Evolutionary conservation across 2,329 filamentous ascomycete species (phyloP).

Genomic region (Exophiala sideris): DNA sequence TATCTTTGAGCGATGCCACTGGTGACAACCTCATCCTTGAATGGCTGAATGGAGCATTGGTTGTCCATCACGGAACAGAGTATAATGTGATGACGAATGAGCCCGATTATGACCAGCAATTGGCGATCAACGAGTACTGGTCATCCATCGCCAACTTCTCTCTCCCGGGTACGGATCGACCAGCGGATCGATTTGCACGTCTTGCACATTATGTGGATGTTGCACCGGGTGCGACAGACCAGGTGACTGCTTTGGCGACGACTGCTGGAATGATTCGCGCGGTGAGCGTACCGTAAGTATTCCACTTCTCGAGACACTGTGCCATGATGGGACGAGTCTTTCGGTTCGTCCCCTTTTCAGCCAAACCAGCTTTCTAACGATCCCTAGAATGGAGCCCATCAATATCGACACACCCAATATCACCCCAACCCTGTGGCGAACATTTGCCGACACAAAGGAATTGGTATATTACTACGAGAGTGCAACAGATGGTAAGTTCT

Average conservation of each 20-base stretch:
- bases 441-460: conserved; percentile 2
- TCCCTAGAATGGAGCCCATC: background rate
- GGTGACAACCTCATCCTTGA: conserved; percentile 9
- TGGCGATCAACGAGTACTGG: conserved; percentile 8
- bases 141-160: background rate
- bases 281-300: background rate
- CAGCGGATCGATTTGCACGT: conserved; percentile 6
- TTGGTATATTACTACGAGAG: conserved; percentile 6
- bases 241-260: background rate
- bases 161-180: conserved; percentile 4
- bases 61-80: background rate
- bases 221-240: background rate
- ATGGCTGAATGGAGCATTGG: conserved; percentile 3
- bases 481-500: background rate
- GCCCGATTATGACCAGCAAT: conserved; percentile 4
- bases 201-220: conserved; percentile 5
- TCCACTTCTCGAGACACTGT: no score
- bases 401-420: conserved; percentile 1
- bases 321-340: no score
- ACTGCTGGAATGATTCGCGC: conserved; percentile 4
- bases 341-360: no score
- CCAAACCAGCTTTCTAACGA: no score
- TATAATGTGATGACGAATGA: conserved; percentile 14
- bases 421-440: conserved; percentile 2
- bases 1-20: conserved; percentile 1